These are phyloP conservation scores for Fusarium pseudoanthophilum DNA, from an alignment of 2,329 filamentous ascomycete genomes.

Conservation along the genomic window DNA sequence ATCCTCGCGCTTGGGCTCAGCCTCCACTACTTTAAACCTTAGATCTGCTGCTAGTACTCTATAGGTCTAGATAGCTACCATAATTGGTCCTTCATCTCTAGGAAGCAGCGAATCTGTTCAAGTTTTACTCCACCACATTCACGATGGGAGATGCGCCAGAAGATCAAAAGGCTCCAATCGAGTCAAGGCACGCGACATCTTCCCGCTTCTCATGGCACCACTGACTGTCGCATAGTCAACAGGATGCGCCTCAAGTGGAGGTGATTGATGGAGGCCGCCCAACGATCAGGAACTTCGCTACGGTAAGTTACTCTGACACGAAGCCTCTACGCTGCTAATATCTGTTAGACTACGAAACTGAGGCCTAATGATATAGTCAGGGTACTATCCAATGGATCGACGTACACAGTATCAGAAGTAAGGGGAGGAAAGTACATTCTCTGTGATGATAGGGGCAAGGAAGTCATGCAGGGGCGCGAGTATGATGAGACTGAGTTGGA, in stretches of 20 bases:
- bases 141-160: background rate
- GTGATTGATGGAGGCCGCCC: background rate
- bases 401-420: background rate
- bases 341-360: fast-evolving
- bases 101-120: background rate
- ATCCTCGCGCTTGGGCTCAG: background rate
- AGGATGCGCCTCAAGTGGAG: background rate
- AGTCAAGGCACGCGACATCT: background rate
- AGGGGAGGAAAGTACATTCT: background rate
- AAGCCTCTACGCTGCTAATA: fast-evolving
- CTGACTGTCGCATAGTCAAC: background rate
- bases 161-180: background rate
- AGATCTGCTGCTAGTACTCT: background rate
- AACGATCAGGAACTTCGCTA: background rate
- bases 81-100: background rate
- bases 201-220: fast-evolving
- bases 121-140: background rate
- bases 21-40: background rate
- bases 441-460: background rate
- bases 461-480: background rate
- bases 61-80: background rate
- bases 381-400: background rate
- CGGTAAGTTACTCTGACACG: fast-evolving
- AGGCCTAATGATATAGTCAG: background rate
- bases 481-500: background rate